Evolutionary conservation across 2,329 filamentous ascomycete species (phyloP).

Genomic region (Nectriaceae sp.): DNA sequence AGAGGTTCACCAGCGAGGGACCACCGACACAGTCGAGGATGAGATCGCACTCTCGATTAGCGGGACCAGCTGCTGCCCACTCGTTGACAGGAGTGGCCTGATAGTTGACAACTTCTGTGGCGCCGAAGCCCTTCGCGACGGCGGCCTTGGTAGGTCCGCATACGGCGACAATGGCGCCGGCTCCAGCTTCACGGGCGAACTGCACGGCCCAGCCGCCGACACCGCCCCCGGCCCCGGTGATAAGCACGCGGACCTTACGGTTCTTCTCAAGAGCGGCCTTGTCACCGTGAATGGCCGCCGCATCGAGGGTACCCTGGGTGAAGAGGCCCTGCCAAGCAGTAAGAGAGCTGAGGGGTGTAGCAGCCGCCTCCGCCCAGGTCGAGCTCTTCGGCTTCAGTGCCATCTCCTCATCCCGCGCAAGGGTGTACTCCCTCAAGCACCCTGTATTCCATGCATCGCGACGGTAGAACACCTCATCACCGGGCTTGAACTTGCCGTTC

Average conservation of each 20-base stretch:
- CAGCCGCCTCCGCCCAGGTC: conserved; percentile 36
- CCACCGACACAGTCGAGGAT: conserved; percentile 42
- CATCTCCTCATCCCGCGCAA: conserved; percentile 34
- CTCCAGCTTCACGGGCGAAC: conserved; percentile 33
- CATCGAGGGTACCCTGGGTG: conserved; percentile 34
- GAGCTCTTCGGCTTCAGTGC: conserved; percentile 36
- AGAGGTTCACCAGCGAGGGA: conserved; percentile 32
- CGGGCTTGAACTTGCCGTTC: conserved; percentile 34
- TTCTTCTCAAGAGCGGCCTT: conserved; percentile 29
- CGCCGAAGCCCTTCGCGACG: conserved; percentile 34
- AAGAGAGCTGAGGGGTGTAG: conserved; percentile 41
- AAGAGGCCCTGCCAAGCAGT: conserved; percentile 46
- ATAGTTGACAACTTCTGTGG: conserved; percentile 41
- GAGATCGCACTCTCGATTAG: conserved; percentile 32
- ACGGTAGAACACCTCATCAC: conserved; percentile 38
- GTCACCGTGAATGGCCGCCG: conserved; percentile 29
- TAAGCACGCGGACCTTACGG: conserved; percentile 33
- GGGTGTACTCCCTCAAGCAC: conserved; percentile 34
- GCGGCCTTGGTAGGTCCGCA: conserved; percentile 32
- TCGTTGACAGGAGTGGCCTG: conserved; percentile 28
- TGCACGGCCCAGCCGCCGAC: conserved; percentile 44
- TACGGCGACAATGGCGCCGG: conserved; percentile 37
- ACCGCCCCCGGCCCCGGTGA: conserved; percentile 41
- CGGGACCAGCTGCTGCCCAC: conserved; percentile 33
- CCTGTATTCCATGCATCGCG: conserved; percentile 29